Percentiles rank a stretch among this genome's conserved stretches.
These are phyloP conservation scores for Phytomonas sp. DNA, from an alignment of 208 protist genomes.

Conservation along the genomic window DNA sequence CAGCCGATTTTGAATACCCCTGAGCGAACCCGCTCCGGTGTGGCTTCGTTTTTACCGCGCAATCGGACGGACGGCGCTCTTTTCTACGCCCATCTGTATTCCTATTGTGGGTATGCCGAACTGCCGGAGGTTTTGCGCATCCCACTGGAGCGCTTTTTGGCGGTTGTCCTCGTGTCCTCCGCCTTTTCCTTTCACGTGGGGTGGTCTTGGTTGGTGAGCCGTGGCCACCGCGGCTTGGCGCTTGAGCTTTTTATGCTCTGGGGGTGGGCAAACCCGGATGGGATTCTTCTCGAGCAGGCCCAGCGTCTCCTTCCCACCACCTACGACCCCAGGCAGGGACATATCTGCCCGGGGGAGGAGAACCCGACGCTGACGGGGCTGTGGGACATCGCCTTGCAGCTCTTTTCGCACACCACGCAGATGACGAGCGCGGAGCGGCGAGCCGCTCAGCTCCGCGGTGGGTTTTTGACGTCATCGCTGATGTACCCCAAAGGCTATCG, in stretches of 20 bases:
- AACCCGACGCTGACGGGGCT: neutral
- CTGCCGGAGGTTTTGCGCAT: constrained; percentile 17
- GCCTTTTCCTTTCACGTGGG: constrained; percentile 46
- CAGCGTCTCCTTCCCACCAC: neutral
- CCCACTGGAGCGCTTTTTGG: constrained; percentile 19
- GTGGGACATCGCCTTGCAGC: neutral
- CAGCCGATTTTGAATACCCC: neutral
- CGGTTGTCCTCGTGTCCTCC: constrained; percentile 24
- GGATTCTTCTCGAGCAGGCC: neutral
- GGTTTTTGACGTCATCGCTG: constrained; percentile 14
- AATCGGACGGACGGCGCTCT: neutral
- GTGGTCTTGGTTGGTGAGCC: constrained; percentile 10
- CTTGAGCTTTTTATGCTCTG: neutral
- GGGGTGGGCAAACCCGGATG: neutral
- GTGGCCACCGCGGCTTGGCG: neutral
- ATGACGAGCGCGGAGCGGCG: neutral
- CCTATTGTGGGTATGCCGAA: constrained; percentile 14
- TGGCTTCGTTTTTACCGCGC: neutral
- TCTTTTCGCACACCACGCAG: neutral
- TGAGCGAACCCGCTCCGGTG: neutral
- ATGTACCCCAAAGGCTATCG: constrained; percentile 15
- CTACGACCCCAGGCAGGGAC: neutral
- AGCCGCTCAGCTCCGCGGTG: constrained; percentile 3
- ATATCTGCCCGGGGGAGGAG: neutral
- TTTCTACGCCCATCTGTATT: neutral